phyloP scores from a whole-genome alignment of 768 basidiomycete genomes.

The Pleurotus platypus region DNA sequence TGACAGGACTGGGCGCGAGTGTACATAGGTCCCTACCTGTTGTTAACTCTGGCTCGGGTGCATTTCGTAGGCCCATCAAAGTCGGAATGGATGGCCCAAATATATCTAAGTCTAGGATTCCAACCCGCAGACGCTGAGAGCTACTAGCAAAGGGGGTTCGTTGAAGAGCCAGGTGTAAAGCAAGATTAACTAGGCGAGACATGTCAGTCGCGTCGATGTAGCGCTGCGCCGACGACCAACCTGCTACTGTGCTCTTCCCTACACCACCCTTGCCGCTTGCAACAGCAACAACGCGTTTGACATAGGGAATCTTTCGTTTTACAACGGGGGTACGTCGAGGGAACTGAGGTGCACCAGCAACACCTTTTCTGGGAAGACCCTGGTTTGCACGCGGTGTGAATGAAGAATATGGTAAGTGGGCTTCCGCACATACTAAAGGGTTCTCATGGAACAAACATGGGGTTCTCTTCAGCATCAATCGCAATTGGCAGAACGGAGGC shows the following conservation, averaged over 20 bases:
- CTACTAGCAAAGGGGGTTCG: conserved; percentile 28
- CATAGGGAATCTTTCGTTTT: conserved; percentile 64
- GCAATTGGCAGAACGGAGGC: not conserved
- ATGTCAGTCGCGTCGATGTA: not conserved
- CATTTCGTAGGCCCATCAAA: conserved; percentile 81
- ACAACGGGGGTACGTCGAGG: conserved; percentile 52
- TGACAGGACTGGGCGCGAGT: not conserved
- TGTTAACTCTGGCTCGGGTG: conserved; percentile 77
- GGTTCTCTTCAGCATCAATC: no score
- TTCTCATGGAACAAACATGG: conserved; percentile 41
- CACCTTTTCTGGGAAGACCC: conserved; percentile 27
- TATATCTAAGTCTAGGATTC: conserved; percentile 90
- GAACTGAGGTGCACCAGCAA: conserved; percentile 43
- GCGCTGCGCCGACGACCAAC: conserved; percentile 30
- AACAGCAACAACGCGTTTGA: conserved; percentile 77
- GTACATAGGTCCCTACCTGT: conserved; percentile 39
- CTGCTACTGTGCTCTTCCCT: conserved; percentile 91
- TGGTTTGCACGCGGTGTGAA: conserved; percentile 9
- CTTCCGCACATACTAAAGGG: conserved; percentile 39
- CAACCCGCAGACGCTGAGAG: conserved; percentile 54
- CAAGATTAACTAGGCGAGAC: conserved; percentile 64
- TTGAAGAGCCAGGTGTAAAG: conserved; percentile 61
- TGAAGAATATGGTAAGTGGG: not conserved
- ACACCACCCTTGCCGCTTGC: conserved; percentile 96
- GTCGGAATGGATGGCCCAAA: conserved; percentile 95